Evolutionary conservation across 257 asterid genomes (phyloP), one percentile per base, ranked within the genome.

Genomic region (Osmanthus fragrans): DNA sequence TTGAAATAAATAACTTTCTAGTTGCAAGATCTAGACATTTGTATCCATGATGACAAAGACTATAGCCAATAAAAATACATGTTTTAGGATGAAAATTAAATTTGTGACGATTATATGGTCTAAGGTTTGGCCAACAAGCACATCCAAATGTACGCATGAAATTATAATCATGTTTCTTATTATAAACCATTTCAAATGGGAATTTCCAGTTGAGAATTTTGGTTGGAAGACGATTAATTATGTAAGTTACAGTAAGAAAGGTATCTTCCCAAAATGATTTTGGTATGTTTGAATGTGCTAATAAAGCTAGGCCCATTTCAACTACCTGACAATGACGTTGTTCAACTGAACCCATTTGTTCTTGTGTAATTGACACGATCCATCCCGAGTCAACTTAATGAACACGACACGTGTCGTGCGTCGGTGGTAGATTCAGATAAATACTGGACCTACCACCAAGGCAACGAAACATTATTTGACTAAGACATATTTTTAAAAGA

Each of bases 191-290:
- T 25, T 73, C 29, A 32, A 39, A 79, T 1, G 71, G 79, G 0
- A 2, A 79, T 66, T 3, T 6, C 45, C 1, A 4, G 4, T 33
- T 33, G 4, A 66, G 13, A 8, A 21, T 1, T 5, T 16, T 36
- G 1, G 79, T 33, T 8, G 63, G 79, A 2, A 79, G 7, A 27
- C 64, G 27, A 34, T 79, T 79, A 9, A 73, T 71, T 3, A 73
- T 8, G 29, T 30, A 79, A 1, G 32, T 18, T 1, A 13, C 18
- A 4, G n/a, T 51, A 0, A 13, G 15, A 9, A 39, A 65, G 11
- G 42, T n/a, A 10, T 66, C 73, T 4, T 25, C 37, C 75, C 74
- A 66, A 66, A n/a, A 73, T 0, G 0, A 1, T 1, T 6, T 19
- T 13, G 75, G 79, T 6, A 79, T 8, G 23, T 3, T 63, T 7